phyloP scores from a whole-genome alignment of 805 yeast genomes.

The Dipodascopsis uninucleata region DNA sequence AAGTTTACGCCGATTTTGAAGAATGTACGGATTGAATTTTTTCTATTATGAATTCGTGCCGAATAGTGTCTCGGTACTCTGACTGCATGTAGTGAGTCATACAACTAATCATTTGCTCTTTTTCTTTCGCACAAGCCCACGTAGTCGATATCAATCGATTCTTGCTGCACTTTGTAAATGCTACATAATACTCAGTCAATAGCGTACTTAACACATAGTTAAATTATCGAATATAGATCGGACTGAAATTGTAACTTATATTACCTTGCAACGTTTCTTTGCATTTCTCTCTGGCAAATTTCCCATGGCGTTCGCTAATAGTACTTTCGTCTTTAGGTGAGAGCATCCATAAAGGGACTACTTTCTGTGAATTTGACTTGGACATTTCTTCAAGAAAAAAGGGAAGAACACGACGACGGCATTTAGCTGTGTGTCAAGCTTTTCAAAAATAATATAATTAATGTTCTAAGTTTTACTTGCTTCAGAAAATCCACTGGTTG shows the following conservation, averaged over 20 bases:
- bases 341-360: conserved; percentile 24
- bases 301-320: conserved; percentile 10
- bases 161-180: conserved; percentile 64
- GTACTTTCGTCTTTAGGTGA: conserved; percentile 23
- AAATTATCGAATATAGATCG: not conserved
- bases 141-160: conserved; percentile 60
- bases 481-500: too few relatives aligned
- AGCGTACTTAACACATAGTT: not conserved
- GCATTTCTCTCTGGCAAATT: conserved; percentile 17
- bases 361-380: not conserved
- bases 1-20: too few relatives aligned
- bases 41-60: conserved; percentile 59
- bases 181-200: conserved; percentile 30
- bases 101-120: conserved; percentile 60
- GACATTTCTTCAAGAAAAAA: not conserved
- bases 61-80: conserved; percentile 63
- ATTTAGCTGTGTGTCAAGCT: too few relatives aligned
- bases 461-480: too few relatives aligned
- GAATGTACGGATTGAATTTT: too few relatives aligned
- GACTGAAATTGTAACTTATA: not conserved
- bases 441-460: too few relatives aligned
- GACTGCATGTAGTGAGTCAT: conserved; percentile 49
- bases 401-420: not conserved
- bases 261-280: conserved; percentile 14
- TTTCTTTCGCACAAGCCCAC: conserved; percentile 59